A percentile compares a stretch with the other conserved stretches of the same genome.
These are phyloP conservation scores for Sugiyamaella valdiviana DNA, from an alignment of 805 yeast genomes.

Conservation along the genomic window DNA sequence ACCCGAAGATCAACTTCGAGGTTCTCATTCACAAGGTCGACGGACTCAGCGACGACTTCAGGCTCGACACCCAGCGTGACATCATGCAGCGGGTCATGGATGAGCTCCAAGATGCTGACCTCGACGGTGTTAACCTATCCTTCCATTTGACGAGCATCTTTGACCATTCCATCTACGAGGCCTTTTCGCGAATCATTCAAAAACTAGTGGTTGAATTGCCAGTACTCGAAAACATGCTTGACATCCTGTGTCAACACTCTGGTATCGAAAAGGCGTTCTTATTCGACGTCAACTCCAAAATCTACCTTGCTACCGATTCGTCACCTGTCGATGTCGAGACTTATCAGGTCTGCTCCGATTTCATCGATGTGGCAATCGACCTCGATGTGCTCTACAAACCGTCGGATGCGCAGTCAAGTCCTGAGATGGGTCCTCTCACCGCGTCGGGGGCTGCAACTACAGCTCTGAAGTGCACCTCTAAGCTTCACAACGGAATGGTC, in stretches of 20 bases:
- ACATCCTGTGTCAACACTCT: slow-evolving; percentile 79
- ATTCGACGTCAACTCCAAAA: slow-evolving; percentile 86
- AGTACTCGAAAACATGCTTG: slow-evolving; percentile 79
- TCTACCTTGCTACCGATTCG: slow-evolving; percentile 93
- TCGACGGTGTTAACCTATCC: slow-evolving; percentile 85
- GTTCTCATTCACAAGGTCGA: slow-evolving; percentile 94
- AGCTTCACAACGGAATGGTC: slow-evolving; percentile 75
- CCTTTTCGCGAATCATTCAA: slow-evolving; percentile 88
- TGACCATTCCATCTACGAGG: slow-evolving; percentile 94
- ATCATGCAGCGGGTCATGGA: slow-evolving; percentile 95
- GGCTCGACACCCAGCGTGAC: slow-evolving; percentile 91
- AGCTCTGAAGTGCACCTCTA: slow-evolving; percentile 57
- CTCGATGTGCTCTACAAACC: slow-evolving; percentile 46
- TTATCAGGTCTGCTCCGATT: slow-evolving; percentile 95
- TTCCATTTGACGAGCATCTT: slow-evolving; percentile 90
- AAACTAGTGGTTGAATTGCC: slow-evolving; percentile 86
- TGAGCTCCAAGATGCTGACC: slow-evolving; percentile 79
- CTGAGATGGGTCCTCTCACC: neutral
- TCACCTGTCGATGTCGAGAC: slow-evolving; percentile 93
- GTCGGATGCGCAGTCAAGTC: neutral
- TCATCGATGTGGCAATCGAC: slow-evolving; percentile 90
- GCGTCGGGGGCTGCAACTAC: neutral
- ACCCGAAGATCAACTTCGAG: slow-evolving; percentile 82
- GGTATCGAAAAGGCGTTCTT: slow-evolving; percentile 89
- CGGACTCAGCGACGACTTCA: slow-evolving; percentile 87